Evolutionary conservation across 2,329 filamentous ascomycete species (phyloP).

Genomic region (Talaromyces sp.): DNA sequence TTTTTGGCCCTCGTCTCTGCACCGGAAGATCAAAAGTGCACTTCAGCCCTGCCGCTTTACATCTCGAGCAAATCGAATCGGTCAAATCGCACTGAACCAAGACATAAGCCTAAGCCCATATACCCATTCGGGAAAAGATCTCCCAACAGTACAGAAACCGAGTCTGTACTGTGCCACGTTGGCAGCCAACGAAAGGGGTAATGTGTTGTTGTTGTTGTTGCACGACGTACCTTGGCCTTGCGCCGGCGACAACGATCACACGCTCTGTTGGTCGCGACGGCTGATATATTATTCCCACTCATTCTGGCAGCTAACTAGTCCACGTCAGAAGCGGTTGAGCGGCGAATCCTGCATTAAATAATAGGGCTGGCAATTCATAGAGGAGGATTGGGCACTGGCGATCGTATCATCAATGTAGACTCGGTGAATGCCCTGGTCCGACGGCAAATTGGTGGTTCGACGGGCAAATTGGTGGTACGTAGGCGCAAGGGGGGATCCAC

Average conservation of each 20-base stretch:
- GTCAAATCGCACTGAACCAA: constrained; percentile 12
- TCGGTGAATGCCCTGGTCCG: not conserved
- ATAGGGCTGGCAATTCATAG: not conserved
- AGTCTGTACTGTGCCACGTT: too few species aligned
- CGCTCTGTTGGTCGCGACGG: not conserved
- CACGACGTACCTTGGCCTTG: not conserved
- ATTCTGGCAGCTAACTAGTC: not conserved
- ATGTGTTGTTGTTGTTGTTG: not conserved
- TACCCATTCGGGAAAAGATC: not conserved
- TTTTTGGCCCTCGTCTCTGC: constrained; percentile 36
- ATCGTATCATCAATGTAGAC: not conserved
- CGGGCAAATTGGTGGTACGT: too few species aligned
- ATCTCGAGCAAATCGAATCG: constrained; percentile 17
- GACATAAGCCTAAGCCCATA: not conserved
- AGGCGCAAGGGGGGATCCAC: too few species aligned
- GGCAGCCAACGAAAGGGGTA: not conserved
- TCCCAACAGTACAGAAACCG: not conserved
- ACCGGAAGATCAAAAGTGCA: constrained; percentile 39
- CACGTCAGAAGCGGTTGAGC: not conserved
- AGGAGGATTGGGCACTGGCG: not conserved
- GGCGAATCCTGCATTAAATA: not conserved
- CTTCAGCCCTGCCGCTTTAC: constrained; percentile 25
- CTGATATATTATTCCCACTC: not conserved
- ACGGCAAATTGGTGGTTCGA: too few species aligned
- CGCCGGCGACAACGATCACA: constrained; percentile 1